phyloP scores from a whole-genome alignment of 106 monocot species.

The Dendrobium nobile region DNA sequence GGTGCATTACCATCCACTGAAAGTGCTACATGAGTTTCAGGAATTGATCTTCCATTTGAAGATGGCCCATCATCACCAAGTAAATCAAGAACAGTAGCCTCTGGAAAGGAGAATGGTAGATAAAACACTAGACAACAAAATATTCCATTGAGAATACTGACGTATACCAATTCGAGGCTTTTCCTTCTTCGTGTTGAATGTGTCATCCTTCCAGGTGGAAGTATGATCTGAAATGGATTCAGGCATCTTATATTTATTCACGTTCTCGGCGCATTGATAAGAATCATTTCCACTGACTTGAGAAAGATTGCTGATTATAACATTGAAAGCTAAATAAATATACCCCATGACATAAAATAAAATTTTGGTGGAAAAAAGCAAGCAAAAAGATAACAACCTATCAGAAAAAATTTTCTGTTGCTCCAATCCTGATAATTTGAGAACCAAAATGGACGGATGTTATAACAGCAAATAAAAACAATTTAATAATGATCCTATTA shows the following conservation, averaged over 20 bases:
- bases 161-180: conserved; percentile 21
- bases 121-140: background rate
- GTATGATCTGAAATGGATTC: background rate
- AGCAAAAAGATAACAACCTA: conserved; percentile 6
- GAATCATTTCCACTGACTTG: background rate
- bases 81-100: conserved; percentile 56
- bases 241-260: conserved; percentile 17
- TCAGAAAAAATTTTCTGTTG: conserved; percentile 1
- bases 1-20: conserved; percentile 57
- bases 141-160: background rate
- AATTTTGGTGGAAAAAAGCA: background rate
- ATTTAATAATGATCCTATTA: background rate
- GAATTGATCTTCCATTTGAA: conserved; percentile 25
- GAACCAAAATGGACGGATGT: background rate
- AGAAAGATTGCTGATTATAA: background rate
- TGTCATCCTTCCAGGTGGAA: background rate
- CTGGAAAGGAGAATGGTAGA: conserved; percentile 25
- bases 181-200: conserved; percentile 10
- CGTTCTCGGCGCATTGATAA: conserved; percentile 8
- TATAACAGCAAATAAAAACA: background rate
- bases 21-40: conserved; percentile 72
- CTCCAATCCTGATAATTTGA: conserved; percentile 2
- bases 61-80: conserved; percentile 45
- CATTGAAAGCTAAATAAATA: background rate
- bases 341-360: background rate